Percentiles rank a stretch among this genome's conserved stretches.
These are phyloP conservation scores for Juncus inflexus DNA, from an alignment of 176 grass and related monocot species.

Conservation along the genomic window DNA sequence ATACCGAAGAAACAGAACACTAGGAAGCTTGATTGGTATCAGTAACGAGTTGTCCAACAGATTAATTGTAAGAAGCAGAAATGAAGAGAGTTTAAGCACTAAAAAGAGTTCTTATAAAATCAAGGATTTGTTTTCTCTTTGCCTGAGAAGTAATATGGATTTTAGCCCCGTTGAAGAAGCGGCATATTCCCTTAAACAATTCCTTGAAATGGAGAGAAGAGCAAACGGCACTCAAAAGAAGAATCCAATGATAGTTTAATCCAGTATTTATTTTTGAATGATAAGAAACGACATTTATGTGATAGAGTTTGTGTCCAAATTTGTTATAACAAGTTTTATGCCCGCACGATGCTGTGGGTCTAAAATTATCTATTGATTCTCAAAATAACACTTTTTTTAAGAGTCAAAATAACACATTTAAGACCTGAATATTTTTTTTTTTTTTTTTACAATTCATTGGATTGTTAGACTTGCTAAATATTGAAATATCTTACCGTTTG, in stretches of 20 bases:
- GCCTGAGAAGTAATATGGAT: conserved; percentile 45
- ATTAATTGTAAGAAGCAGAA: conserved; percentile 12
- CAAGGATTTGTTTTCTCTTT: conserved; percentile 54
- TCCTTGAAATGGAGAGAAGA: conserved; percentile 61
- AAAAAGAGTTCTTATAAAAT: conserved; percentile 35
- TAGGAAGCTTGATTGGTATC: conserved; percentile 52
- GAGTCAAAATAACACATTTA: no score
- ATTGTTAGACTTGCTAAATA: no score
- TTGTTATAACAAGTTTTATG: no score
- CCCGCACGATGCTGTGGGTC: no score
- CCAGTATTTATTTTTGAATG: background rate
- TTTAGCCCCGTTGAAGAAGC: conserved; percentile 11
- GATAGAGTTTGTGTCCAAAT: no score
- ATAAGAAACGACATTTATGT: background rate
- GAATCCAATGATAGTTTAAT: conserved; percentile 5
- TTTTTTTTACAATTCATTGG: no score
- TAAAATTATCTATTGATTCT: no score
- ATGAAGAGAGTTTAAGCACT: conserved; percentile 28
- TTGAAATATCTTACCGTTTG: no score
- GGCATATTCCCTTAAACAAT: conserved; percentile 45
- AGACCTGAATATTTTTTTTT: no score
- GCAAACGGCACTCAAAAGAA: conserved; percentile 1
- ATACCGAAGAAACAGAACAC: conserved; percentile 36
- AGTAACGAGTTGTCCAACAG: conserved; percentile 29
- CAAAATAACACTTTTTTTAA: no score